Percentiles rank a stretch among this genome's conserved stretches.
These are phyloP conservation scores for Phytophthora citricola DNA, from an alignment of 352 stramenopile genomes.

Conservation along the genomic window DNA sequence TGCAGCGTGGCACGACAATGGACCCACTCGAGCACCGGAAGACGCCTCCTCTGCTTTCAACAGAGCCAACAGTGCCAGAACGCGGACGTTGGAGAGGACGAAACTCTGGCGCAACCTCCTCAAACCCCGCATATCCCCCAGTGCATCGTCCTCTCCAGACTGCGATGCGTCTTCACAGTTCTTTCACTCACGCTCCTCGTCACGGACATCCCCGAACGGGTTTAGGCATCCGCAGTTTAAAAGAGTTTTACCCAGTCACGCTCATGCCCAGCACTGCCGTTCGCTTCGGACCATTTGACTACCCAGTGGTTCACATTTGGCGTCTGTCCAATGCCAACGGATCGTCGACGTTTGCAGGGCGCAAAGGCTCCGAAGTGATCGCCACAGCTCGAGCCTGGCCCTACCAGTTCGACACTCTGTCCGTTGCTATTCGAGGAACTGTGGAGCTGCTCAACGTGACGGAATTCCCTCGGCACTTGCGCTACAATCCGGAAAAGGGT, in stretches of 20 bases:
- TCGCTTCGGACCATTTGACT: constrained; percentile 57
- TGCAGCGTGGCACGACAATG: neutral
- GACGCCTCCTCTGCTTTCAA: neutral
- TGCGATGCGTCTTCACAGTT: constrained; percentile 44
- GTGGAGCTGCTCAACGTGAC: constrained; percentile 36
- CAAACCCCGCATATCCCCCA: constrained; percentile 32
- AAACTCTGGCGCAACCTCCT: constrained; percentile 20
- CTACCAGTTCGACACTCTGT: constrained; percentile 51
- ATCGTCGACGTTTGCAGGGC: constrained; percentile 18
- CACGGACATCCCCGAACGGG: constrained; percentile 62
- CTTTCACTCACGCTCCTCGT: constrained; percentile 46
- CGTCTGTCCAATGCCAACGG: neutral
- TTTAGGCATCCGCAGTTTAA: constrained; percentile 35
- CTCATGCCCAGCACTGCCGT: constrained; percentile 37
- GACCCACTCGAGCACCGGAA: neutral
- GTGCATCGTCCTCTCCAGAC: constrained; percentile 35
- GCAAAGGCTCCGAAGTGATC: constrained; percentile 22
- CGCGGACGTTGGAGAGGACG: neutral
- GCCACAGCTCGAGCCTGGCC: constrained; percentile 29
- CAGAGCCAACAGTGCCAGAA: constrained; percentile 8
- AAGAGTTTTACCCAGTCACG: constrained; percentile 28
- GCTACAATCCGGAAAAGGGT: constrained; percentile 22
- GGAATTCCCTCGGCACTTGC: constrained; percentile 35
- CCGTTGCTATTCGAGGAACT: constrained; percentile 35
- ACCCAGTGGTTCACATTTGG: constrained; percentile 45